A percentile compares a stretch with the other conserved stretches of the same genome.
Evolutionary conservation across 768 basidiomycete species (phyloP).

Genomic region (Russula emetica): DNA sequence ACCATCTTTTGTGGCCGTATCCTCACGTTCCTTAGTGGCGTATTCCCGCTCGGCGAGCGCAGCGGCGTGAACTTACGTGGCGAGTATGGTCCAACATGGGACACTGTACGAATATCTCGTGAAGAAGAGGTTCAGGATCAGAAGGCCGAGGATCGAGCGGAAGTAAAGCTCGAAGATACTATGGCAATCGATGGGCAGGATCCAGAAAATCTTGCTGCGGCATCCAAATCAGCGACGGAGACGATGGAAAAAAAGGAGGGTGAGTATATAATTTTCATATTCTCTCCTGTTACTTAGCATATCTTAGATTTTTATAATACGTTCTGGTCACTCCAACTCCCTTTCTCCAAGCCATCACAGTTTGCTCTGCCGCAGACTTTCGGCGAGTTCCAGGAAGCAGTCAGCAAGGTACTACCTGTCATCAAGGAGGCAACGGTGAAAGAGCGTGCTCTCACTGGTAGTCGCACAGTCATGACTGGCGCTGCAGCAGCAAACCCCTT

Average conservation of each 20-base stretch:
- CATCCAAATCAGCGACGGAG: slow-evolving; percentile 29
- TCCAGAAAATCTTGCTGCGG: slow-evolving; percentile 10
- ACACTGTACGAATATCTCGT: slow-evolving; percentile 49
- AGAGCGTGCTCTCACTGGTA: slow-evolving; percentile 85
- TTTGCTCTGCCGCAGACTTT: slow-evolving; percentile 59
- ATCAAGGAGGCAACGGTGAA: slow-evolving; percentile 85
- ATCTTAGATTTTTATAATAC: slow-evolving; percentile 71
- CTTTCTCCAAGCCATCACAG: slow-evolving; percentile 74
- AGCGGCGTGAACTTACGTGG: slow-evolving; percentile 91
- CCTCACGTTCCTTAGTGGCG: slow-evolving; percentile 77
- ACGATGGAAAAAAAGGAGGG: slow-evolving; percentile 62
- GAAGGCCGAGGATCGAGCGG: slow-evolving; percentile 34
- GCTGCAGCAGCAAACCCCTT: slow-evolving; percentile 38
- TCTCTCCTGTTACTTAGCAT: slow-evolving; percentile 11
- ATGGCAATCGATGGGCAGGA: slow-evolving; percentile 59
- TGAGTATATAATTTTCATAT: slow-evolving; percentile 28
- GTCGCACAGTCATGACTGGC: slow-evolving; percentile 38
- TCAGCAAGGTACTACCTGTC: slow-evolving; percentile 68
- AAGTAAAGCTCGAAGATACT: slow-evolving; percentile 40
- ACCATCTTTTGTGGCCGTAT: slow-evolving; percentile 89
- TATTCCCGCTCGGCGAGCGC: slow-evolving; percentile 83
- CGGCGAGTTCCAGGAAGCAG: slow-evolving; percentile 60
- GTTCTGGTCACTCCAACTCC: slow-evolving; percentile 86
- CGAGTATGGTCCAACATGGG: slow-evolving; percentile 79
- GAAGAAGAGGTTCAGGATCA: slow-evolving; percentile 33